These are phyloP conservation scores for Fusarium sp. DNA, from an alignment of 2,329 filamentous ascomycete species.

Conservation along the genomic window DNA sequence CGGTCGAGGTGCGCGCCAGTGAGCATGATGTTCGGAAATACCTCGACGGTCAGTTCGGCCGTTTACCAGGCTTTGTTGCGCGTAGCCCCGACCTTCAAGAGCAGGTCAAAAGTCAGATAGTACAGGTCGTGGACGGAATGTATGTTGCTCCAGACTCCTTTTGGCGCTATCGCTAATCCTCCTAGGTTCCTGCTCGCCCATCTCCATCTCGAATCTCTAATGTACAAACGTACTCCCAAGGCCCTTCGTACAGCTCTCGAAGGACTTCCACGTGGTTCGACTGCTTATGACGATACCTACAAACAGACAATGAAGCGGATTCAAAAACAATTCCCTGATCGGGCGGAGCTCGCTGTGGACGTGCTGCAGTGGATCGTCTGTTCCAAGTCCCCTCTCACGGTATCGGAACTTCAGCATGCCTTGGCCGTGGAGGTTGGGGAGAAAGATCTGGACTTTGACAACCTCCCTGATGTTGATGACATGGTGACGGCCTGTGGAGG, in stretches of 20 bases:
- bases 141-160: background rate
- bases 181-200: conserved; percentile 28
- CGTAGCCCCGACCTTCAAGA: background rate
- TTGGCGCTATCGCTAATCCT: background rate
- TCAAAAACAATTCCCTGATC: conserved; percentile 46
- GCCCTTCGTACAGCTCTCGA: conserved; percentile 47
- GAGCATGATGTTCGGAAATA: conserved; percentile 28
- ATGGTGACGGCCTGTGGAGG: conserved; percentile 55
- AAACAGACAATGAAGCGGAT: conserved; percentile 55
- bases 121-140: conserved; percentile 28
- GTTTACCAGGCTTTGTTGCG: background rate
- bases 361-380: conserved; percentile 55
- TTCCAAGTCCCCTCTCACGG: conserved; percentile 48
- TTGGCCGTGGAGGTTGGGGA: conserved; percentile 50
- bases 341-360: conserved; percentile 50
- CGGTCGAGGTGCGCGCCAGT: conserved; percentile 30
- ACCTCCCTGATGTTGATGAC: conserved; percentile 46
- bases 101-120: conserved; percentile 16
- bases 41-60: background rate
- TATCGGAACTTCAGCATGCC: conserved; percentile 54
- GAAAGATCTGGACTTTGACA: conserved; percentile 47
- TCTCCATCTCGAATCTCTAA: conserved; percentile 15
- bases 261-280: conserved; percentile 36
- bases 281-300: conserved; percentile 54
- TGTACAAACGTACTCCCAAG: background rate